Base-by-base conservation (phyloP, 2,329 filamentous ascomycete genomes). In the Pseudopithomyces chartarum region DNA sequence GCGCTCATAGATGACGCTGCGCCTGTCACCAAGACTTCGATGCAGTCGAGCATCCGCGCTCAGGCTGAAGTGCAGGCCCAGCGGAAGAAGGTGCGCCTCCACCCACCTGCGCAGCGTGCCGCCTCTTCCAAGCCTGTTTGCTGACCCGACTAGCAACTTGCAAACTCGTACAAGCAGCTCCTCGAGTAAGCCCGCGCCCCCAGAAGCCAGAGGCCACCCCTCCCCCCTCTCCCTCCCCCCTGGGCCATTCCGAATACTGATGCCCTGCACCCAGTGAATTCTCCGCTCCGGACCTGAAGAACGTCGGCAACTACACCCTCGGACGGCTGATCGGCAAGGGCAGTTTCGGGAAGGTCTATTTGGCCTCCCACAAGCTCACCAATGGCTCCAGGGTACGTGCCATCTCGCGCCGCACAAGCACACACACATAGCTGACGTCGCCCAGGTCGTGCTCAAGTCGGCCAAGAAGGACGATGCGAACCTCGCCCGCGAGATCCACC, bases 321-420 rank as follows among this genome's bases (percentile, higher is more conserved):
- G 95, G 95, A 44, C 88, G 88, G 57, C 82, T 99, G 56, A 97
- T 99, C 73, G 95, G 95, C 65, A 99, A 98, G 75, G 95, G 95
- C 56, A 97, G 93, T 62, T 99, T 99, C 78, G 95, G 95, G 69
- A 98, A 97, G 79, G 95, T 99, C 70, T 99, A 99, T 77, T 84
- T 99, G 57, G 95, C 94, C 56, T 87, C 89, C 44, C 95, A 99
- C 78, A 98, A 97, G 78, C 91, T 99, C 76, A 98, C 92, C 71
- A 97, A 97, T 87, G 94, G 93, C 71, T 97, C 93, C 73, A 98
- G 97, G 87, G 92, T 94, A 71, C 59, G 81, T 32, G 22, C 46
- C 15, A 22, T 36, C 22, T 10, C 39, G 19, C 17, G 26, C 32
- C 19, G 32, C n/a, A 23, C 22, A 17, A 15, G 15, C 12, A 33